Percentiles rank a stretch among this genome's conserved stretches.
Conservation (phyloP, 345 rosid species). For the Gynandropsis gynandra region DNA sequence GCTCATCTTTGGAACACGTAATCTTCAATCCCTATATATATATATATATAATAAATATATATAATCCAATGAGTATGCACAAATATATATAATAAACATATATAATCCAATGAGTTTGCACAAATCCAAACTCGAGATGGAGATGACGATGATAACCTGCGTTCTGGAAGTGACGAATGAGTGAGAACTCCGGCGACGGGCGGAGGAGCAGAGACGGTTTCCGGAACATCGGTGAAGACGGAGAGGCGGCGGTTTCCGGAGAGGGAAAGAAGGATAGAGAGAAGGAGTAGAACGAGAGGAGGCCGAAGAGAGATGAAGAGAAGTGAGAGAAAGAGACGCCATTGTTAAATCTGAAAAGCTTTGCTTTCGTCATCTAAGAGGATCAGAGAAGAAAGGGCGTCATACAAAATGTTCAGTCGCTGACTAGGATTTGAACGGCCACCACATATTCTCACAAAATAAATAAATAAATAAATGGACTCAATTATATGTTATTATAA, state of each 20-base stretch:
- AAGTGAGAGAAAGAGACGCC: slow-evolving; percentile 26
- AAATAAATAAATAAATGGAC: too few relatives aligned
- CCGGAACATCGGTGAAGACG: slow-evolving; percentile 16
- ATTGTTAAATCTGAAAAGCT: slow-evolving; percentile 6
- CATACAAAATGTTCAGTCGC: not conserved
- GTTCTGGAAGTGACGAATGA: slow-evolving; percentile 12
- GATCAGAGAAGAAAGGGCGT: slow-evolving; percentile 9
- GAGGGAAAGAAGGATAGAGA: slow-evolving; percentile 32
- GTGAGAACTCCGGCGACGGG: slow-evolving; percentile 14
- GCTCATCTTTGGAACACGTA: slow-evolving; percentile 45
- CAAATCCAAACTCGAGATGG: not conserved
- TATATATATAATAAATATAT: not conserved
- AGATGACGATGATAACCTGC: slow-evolving; percentile 26
- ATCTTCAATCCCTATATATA: slow-evolving; percentile 35
- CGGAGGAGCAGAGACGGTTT: slow-evolving; percentile 26
- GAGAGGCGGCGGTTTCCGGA: slow-evolving; percentile 15
- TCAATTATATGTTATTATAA: too few relatives aligned
- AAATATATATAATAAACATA: too few relatives aligned
- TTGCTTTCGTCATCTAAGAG: not conserved
- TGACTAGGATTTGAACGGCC: slow-evolving; percentile 6
- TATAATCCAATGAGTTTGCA: not conserved
- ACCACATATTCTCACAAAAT: not conserved
- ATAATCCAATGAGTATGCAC: too few relatives aligned
- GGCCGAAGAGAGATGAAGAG: slow-evolving; percentile 26
- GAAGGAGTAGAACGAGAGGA: slow-evolving; percentile 24